phyloP scores from a whole-genome alignment of 2,329 filamentous ascomycete species.

The Geoglossum cookeanum region DNA sequence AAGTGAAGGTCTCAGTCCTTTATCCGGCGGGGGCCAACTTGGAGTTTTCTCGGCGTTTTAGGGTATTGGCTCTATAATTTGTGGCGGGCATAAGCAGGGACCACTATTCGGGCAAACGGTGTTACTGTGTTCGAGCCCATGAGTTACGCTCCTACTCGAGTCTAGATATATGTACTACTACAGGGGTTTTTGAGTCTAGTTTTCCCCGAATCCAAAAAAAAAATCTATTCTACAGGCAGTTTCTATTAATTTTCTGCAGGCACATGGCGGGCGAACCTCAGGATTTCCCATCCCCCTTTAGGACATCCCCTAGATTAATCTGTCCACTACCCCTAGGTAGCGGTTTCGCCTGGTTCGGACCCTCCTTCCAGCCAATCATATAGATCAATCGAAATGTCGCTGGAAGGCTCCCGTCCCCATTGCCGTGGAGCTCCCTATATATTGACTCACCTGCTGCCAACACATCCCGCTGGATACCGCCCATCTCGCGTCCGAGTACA shows the following conservation, averaged over 20 bases:
- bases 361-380: conserved; percentile 97
- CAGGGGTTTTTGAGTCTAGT: background rate
- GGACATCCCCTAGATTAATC: conserved; percentile 71
- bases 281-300: conserved; percentile 25
- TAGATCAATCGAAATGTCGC: conserved; percentile 92
- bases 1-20: background rate
- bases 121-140: background rate
- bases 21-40: background rate
- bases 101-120: background rate
- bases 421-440: conserved; percentile 72
- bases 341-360: conserved; percentile 58
- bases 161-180: background rate
- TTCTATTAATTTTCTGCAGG: background rate
- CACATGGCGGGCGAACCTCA: background rate
- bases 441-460: conserved; percentile 75
- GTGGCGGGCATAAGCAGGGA: background rate
- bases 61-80: background rate
- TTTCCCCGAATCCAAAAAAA: background rate
- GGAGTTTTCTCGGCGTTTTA: background rate
- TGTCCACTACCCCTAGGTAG: conserved; percentile 68
- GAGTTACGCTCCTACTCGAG: background rate
- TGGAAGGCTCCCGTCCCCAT: conserved; percentile 51
- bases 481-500: conserved; percentile 66
- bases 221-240: background rate
- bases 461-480: conserved; percentile 58